These are phyloP conservation scores for Talaromyces ruber DNA, from an alignment of 495 filamentous ascomycete species.

Conservation along the genomic window DNA sequence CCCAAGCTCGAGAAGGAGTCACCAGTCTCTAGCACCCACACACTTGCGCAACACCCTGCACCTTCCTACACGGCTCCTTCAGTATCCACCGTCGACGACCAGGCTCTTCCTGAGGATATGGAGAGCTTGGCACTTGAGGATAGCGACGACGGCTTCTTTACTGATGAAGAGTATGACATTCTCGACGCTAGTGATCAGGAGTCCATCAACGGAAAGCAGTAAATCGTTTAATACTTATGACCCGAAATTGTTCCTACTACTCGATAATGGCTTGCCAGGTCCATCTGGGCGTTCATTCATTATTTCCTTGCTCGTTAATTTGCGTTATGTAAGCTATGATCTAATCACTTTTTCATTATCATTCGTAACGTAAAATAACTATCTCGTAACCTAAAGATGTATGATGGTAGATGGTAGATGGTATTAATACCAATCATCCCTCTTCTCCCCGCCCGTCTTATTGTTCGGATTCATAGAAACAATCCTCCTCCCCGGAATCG, in stretches of 20 bases:
- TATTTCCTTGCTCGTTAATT: background rate
- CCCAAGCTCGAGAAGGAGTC: constrained; percentile 94
- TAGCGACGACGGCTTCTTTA: constrained; percentile 64
- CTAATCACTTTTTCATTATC: background rate
- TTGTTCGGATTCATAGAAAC: constrained; percentile 45
- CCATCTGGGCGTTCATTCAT: background rate
- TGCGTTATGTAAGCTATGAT: background rate
- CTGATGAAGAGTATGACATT: constrained; percentile 96
- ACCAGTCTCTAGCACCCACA: constrained; percentile 68
- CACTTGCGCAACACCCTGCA: constrained; percentile 18
- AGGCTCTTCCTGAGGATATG: constrained; percentile 55
- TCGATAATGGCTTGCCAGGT: background rate
- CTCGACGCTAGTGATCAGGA: constrained; percentile 95
- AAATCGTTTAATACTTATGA: background rate
- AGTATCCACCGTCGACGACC: constrained; percentile 34
- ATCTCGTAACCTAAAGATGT: background rate
- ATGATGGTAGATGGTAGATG: background rate
- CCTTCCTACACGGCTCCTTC: constrained; percentile 22
- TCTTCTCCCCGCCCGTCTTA: constrained; percentile 35
- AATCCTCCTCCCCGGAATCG: constrained; percentile 46
- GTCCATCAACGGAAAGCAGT: constrained; percentile 41
- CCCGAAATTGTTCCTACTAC: background rate
- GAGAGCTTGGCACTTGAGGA: constrained; percentile 59
- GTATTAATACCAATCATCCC: constrained; percentile 44
- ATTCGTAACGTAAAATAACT: background rate